Evolutionary conservation across 768 basidiomycete species (phyloP).

Genomic region (Trametopsis cervina): DNA sequence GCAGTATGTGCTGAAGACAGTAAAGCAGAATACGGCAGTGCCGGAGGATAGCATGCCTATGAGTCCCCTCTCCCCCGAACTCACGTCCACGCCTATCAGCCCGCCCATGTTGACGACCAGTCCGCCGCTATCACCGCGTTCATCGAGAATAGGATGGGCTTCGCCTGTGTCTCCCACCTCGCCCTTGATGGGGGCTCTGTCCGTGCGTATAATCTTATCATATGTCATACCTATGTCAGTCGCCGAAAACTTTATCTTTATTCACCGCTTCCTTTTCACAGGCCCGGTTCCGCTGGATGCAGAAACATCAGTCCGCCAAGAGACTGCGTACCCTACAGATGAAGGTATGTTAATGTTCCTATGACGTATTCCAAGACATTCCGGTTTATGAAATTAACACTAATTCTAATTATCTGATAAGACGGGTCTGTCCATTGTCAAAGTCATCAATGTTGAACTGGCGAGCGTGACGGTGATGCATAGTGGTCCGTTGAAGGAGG

Average conservation of each 20-base stretch:
- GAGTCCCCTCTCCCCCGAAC: not conserved
- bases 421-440: constrained; percentile 42
- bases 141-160: constrained; percentile 11
- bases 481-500: constrained; percentile 25
- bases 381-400: too few relatives aligned
- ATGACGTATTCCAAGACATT: not conserved
- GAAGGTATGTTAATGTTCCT: constrained; percentile 12
- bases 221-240: not conserved
- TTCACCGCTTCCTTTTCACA: too few relatives aligned
- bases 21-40: constrained; percentile 5
- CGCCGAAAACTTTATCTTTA: too few relatives aligned
- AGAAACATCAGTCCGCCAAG: constrained; percentile 26
- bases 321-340: constrained; percentile 2
- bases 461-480: constrained; percentile 39
- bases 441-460: constrained; percentile 35
- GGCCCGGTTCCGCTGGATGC: constrained; percentile 36
- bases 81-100: not conserved
- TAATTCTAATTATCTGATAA: constrained; percentile 17
- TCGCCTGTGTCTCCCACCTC: constrained; percentile 20
- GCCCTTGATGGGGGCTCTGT: constrained; percentile 20
- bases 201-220: constrained; percentile 31
- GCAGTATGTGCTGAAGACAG: constrained; percentile 22
- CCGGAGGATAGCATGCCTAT: not conserved
- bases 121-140: constrained; percentile 7
- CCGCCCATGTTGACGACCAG: not conserved